phyloP scores from a whole-genome alignment of 1,284 basidiomycete genomes.

The Psilocybe mexicana region DNA sequence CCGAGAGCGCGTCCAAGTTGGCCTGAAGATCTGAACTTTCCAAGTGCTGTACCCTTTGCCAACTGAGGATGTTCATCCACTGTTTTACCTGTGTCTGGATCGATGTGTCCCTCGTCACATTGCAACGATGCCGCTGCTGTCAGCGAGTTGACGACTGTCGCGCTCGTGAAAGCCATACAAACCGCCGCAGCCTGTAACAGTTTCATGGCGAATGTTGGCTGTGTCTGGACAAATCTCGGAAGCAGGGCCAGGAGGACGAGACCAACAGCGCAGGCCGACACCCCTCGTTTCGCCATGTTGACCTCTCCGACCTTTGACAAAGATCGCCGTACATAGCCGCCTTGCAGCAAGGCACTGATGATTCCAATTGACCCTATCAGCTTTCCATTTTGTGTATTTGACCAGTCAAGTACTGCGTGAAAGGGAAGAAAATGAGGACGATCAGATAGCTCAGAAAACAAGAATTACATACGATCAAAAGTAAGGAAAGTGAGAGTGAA shows the following conservation, averaged over 20 bases:
- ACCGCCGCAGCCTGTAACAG: slow-evolving; percentile 76
- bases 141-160: slow-evolving; percentile 88
- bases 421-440: slow-evolving; percentile 1
- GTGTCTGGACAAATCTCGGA: slow-evolving; percentile 52
- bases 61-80: slow-evolving; percentile 60
- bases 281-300: slow-evolving; percentile 76
- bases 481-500: slow-evolving; percentile 92
- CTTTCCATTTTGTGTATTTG: slow-evolving; percentile 86
- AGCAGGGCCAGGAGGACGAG: slow-evolving; percentile 71
- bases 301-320: slow-evolving; percentile 73
- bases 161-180: slow-evolving; percentile 86
- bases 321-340: slow-evolving; percentile 84
- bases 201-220: slow-evolving; percentile 47
- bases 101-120: slow-evolving; percentile 69
- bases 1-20: slow-evolving; percentile 90
- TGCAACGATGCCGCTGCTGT: slow-evolving; percentile 86
- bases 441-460: not conserved
- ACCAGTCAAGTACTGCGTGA: slow-evolving; percentile 76
- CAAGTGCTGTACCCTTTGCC: slow-evolving; percentile 83
- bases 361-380: slow-evolving; percentile 88
- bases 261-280: slow-evolving; percentile 67
- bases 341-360: slow-evolving; percentile 84
- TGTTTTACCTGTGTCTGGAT: slow-evolving; percentile 58
- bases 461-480: slow-evolving; percentile 66
- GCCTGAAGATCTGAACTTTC: slow-evolving; percentile 82